Conservation (phyloP, 1,284 basidiomycete species). For the Pseudozyma thailandica region DNA sequence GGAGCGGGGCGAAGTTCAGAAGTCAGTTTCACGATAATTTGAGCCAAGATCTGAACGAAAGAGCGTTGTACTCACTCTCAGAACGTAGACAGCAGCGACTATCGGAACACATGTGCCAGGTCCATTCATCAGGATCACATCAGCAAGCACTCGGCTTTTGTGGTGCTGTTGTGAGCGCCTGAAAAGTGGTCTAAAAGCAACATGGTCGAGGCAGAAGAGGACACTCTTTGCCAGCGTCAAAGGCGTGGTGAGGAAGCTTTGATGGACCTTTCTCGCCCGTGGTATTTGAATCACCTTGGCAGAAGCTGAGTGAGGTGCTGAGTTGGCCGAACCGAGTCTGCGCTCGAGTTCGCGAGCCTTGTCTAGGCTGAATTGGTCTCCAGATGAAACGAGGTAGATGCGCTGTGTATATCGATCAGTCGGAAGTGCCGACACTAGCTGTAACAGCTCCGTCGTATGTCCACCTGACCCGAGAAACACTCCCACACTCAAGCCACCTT, state of each 20-base stretch:
- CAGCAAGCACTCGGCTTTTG: constrained; percentile 69
- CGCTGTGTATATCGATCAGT: constrained; percentile 80
- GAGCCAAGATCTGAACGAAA: background rate
- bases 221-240: constrained; percentile 37
- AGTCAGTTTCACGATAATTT: background rate
- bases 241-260: constrained; percentile 59
- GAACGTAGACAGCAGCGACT: constrained; percentile 78
- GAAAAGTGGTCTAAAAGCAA: constrained; percentile 38
- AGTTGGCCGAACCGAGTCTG: constrained; percentile 52
- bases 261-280: constrained; percentile 75
- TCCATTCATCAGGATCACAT: constrained; percentile 89
- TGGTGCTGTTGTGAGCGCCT: background rate
- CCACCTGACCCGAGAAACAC: constrained; percentile 81
- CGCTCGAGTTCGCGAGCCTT: constrained; percentile 79
- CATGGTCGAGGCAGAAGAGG: constrained; percentile 40
- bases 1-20: background rate
- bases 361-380: constrained; percentile 80
- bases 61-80: constrained; percentile 74
- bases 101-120: constrained; percentile 92
- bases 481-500: constrained; percentile 68
- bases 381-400: constrained; percentile 84
- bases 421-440: constrained; percentile 80
- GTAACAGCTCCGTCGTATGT: constrained; percentile 88
- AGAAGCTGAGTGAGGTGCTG: background rate
- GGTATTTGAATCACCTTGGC: constrained; percentile 72